A percentile compares a stretch with the other conserved stretches of the same genome.
Evolutionary conservation across 202 grass and related monocot species (phyloP).

Genomic region (Miscanthus sacchariflorus): DNA sequence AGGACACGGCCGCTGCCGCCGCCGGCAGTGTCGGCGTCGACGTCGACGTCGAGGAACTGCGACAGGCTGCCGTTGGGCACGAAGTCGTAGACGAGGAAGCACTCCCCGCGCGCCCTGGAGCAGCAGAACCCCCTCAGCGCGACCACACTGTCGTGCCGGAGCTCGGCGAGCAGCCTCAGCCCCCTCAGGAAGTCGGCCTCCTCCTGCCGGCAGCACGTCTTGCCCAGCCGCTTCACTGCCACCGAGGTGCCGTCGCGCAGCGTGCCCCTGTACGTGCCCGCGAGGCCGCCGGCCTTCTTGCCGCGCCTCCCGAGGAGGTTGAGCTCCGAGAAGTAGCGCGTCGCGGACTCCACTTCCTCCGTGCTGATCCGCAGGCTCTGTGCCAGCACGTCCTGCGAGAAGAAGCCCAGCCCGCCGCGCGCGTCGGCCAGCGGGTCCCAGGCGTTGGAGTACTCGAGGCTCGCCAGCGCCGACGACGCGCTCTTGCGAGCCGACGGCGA

Average conservation of each 20-base stretch:
- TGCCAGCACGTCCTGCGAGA: conserved; percentile 60
- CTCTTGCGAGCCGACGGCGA: conserved; percentile 57
- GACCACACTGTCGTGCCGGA: conserved; percentile 81
- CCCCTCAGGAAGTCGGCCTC: conserved; percentile 87
- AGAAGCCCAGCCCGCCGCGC: conserved; percentile 42
- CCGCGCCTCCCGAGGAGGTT: conserved; percentile 61
- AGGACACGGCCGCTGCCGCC: conserved; percentile 42
- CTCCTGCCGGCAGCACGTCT: conserved; percentile 92
- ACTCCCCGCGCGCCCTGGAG: conserved; percentile 84
- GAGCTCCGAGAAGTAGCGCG: conserved; percentile 89
- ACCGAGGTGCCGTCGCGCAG: conserved; percentile 79
- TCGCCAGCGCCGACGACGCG: conserved; percentile 72
- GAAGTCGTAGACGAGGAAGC: conserved; percentile 93
- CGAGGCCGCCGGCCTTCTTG: conserved; percentile 47
- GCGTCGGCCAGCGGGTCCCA: conserved; percentile 89
- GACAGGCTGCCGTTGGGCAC: conserved; percentile 81
- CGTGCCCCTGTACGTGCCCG: conserved; percentile 67
- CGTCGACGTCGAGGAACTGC: conserved; percentile 68
- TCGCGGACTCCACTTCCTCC: conserved; percentile 93
- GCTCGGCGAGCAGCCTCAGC: conserved; percentile 61
- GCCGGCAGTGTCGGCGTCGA: not conserved
- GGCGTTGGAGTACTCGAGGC: conserved; percentile 81
- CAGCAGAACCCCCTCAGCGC: conserved; percentile 85
- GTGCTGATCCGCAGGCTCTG: conserved; percentile 73
- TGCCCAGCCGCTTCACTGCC: conserved; percentile 68